Percentiles rank a stretch among this genome's conserved stretches.
phyloP scores from a whole-genome alignment of 1,284 basidiomycete species.

The Sporisorium sorghi region DNA sequence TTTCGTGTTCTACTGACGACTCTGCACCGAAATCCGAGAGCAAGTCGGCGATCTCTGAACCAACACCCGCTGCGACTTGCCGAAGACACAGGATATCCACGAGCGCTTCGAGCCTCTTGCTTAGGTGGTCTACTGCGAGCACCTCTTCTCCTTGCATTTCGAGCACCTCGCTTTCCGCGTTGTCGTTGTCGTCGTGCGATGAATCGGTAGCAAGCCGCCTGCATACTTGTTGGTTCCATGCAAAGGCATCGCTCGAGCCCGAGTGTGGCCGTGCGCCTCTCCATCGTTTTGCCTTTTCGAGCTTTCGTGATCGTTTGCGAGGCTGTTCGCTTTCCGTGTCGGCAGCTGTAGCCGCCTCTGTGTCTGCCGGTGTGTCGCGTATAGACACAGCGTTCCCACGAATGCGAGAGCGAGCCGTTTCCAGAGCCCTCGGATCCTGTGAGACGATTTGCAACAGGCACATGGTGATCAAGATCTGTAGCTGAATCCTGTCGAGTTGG shows the following conservation, averaged over 20 bases:
- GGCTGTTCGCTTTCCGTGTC: slow-evolving; percentile 14
- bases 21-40: slow-evolving; percentile 16
- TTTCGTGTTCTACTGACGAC: slow-evolving; percentile 5
- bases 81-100: slow-evolving; percentile 49
- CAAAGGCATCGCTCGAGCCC: slow-evolving; percentile 35
- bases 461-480: slow-evolving; percentile 47
- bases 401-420: slow-evolving; percentile 26
- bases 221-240: slow-evolving; percentile 36
- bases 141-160: slow-evolving; percentile 28
- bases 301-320: slow-evolving; percentile 37
- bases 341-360: background rate
- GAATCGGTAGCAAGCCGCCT: slow-evolving; percentile 21
- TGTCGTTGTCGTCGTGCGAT: slow-evolving; percentile 27
- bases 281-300: slow-evolving; percentile 47
- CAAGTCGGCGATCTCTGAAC: slow-evolving; percentile 30
- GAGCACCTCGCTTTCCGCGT: slow-evolving; percentile 28
- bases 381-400: background rate
- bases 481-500: slow-evolving; percentile 30
- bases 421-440: slow-evolving; percentile 41
- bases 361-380: background rate
- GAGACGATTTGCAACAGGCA: slow-evolving; percentile 37
- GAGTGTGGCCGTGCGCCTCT: slow-evolving; percentile 24
- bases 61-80: slow-evolving; percentile 37
- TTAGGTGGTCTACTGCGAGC: slow-evolving; percentile 38
- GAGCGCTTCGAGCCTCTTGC: slow-evolving; percentile 47